Evolutionary conservation across 305 asterid genomes (phyloP).

Genomic region (Fraxinus baroniana): DNA sequence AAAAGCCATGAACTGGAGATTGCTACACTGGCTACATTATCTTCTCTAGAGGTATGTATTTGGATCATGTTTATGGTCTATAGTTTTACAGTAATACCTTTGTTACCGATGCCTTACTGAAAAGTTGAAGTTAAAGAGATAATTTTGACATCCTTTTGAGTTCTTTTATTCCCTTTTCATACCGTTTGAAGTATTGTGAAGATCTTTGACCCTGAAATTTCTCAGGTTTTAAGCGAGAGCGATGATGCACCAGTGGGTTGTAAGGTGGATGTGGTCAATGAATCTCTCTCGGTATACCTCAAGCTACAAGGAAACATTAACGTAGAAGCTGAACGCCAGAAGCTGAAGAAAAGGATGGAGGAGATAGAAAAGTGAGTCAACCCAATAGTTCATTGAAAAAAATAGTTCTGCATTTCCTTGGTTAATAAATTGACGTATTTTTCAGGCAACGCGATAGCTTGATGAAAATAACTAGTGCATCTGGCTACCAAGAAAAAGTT

Average conservation of each 20-base stretch:
- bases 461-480: constrained; percentile 52
- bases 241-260: constrained; percentile 76
- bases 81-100: not conserved
- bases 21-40: constrained; percentile 66
- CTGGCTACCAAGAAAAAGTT: constrained; percentile 79
- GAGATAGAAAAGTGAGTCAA: constrained; percentile 65
- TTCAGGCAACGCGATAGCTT: constrained; percentile 72
- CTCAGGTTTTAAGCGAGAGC: constrained; percentile 60
- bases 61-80: not conserved
- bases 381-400: not conserved
- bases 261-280: constrained; percentile 61
- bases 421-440: not conserved
- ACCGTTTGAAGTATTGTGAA: not conserved
- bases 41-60: constrained; percentile 60
- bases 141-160: not conserved
- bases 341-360: constrained; percentile 72
- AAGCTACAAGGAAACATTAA: constrained; percentile 49
- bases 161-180: not conserved
- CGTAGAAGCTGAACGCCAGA: constrained; percentile 76
- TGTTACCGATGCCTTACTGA: not conserved
- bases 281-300: constrained; percentile 63
- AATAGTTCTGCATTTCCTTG: not conserved
- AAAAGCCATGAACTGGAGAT: constrained; percentile 63
- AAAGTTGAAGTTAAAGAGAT: not conserved
- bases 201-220: not conserved